A percentile compares a stretch with the other conserved stretches of the same genome.
These are phyloP conservation scores for Quaeritorhiza haematococci DNA, from an alignment of 371 early-diverging fungal genomes.

Conservation along the genomic window DNA sequence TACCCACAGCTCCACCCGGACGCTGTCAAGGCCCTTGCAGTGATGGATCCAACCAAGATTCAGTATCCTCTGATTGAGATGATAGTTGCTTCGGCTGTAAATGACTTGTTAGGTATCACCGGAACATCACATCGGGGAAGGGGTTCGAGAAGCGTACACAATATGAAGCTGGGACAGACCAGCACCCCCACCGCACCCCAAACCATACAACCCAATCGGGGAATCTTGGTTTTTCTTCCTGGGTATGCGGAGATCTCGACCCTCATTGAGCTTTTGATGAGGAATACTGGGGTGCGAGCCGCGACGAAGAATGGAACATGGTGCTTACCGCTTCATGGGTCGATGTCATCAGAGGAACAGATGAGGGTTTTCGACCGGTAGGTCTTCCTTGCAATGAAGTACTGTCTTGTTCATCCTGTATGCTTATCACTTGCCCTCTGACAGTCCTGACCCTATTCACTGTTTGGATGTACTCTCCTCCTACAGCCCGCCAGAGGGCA, in stretches of 20 bases:
- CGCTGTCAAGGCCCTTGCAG: background rate
- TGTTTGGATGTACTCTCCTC: too few relatives aligned
- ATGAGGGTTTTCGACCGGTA: constrained; percentile 10
- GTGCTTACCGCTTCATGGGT: constrained; percentile 28
- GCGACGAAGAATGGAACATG: constrained; percentile 24
- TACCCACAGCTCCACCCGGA: constrained; percentile 18
- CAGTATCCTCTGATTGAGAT: constrained; percentile 40
- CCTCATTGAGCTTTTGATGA: constrained; percentile 21
- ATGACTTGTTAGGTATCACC: constrained; percentile 12
- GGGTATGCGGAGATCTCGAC: constrained; percentile 32
- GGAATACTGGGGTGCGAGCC: constrained; percentile 17
- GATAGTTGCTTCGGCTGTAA: constrained; percentile 28
- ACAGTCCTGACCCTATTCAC: too few relatives aligned
- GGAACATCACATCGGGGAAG: constrained; percentile 5
- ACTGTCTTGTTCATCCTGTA: too few relatives aligned
- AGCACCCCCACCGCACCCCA: background rate
- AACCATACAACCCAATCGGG: constrained; percentile 14
- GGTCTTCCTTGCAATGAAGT: too few relatives aligned
- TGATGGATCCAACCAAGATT: constrained; percentile 33
- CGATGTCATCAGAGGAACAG: constrained; percentile 35
- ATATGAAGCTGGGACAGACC: background rate
- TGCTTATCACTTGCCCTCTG: too few relatives aligned
- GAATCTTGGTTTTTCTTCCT: constrained; percentile 33
- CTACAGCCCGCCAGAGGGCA: constrained; percentile 27
- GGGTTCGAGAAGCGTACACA: background rate